Conservation (phyloP, 2,329 filamentous ascomycete genomes). For the Stachybotrys chlorohalonatus region DNA sequence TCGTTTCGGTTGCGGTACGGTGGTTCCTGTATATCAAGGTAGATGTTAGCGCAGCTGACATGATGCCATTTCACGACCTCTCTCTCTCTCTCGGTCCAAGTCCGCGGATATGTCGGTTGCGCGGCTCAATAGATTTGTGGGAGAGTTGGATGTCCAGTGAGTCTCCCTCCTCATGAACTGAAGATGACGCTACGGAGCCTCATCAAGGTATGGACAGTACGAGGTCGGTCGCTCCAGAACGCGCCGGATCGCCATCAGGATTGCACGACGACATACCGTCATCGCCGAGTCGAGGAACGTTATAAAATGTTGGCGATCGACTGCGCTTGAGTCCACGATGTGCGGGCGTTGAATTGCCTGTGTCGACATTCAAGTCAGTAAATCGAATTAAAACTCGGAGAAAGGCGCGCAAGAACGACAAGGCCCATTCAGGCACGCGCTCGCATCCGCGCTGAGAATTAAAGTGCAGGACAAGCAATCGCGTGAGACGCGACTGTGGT, state of each 20-base stretch:
- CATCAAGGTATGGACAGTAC: background rate
- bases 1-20: constrained; percentile 43
- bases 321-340: constrained; percentile 66
- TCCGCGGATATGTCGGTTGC: no score
- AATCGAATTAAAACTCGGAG: no score
- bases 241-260: constrained; percentile 12
- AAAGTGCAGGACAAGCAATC: background rate
- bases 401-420: no score
- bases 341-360: background rate
- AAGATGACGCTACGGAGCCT: no score
- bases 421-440: no score
- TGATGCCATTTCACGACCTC: background rate
- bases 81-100: background rate
- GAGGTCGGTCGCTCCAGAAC: background rate
- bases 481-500: background rate
- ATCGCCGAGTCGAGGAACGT: constrained; percentile 46
- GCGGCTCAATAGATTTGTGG: no score
- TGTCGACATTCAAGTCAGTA: background rate
- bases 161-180: no score
- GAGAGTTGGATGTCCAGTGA: no score
- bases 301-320: constrained; percentile 62
- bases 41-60: constrained; percentile 13
- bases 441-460: no score
- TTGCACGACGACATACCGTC: constrained; percentile 56
- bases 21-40: constrained; percentile 31